Evolutionary conservation across 805 yeast genomes (phyloP), one percentile per base, ranked within the genome.

Genomic region (Cyberlindnera euphorbiae): DNA sequence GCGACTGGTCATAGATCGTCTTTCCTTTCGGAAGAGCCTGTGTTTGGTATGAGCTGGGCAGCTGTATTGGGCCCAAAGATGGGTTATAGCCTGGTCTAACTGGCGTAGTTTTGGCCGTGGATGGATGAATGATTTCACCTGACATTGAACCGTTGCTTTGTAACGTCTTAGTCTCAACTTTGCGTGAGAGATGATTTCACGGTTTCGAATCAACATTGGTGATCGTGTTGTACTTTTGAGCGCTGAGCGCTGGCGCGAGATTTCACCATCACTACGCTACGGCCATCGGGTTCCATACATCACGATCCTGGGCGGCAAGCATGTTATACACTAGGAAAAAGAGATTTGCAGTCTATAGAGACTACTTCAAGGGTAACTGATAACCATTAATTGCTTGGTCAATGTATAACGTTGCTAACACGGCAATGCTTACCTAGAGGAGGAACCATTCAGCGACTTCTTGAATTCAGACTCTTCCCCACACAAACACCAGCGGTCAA

Each of bases 1-100:
- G 63, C 46, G 79, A 82, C 46, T 77, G 73, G 52, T 86, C 95
- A 49, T 81, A 85, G 18, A 83, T 77, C 6, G 47, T 46, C 27
- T 34, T 40, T 6, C 39, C 41, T 33, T 33, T 44, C 4, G 45
- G 15, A 9, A 36, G 31, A 2, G 31, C 33, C 26, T 45, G 46
- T 15, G 30, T 38, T 27, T 50, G 53, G 29, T 45, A 50, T 7
- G 54, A 41, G 11, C 51, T 34, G 6, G 59, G 59, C 1, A 53
- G 44, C 27, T 54, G 58, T 14, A 54, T 47, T 4, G 59, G 59
- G 7, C 59, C 59, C 16, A 55, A 29, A 0, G 53, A 47, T 1
- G 59, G 58, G 21, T 55, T 53, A 30, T 55, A 55, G 2, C 59
- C 59, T 5, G 49, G 31, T 17, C 35, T 49, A 9, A 48, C 19